Base-by-base conservation (phyloP, 371 early-diverging fungal genomes). In the Mortierella sp. region DNA sequence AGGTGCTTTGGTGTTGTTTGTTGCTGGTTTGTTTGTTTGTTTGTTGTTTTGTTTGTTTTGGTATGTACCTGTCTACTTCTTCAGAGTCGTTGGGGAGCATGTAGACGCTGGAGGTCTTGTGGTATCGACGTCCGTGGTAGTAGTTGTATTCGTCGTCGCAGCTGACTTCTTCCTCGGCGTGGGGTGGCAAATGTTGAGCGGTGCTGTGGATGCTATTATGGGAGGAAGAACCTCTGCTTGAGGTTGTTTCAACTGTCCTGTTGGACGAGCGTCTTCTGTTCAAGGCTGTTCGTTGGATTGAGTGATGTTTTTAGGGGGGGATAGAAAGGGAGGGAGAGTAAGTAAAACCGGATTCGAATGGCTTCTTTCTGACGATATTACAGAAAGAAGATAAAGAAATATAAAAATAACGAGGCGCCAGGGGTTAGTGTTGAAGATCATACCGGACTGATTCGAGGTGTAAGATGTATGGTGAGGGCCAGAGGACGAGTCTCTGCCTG, bases 61-160 rank as follows among this genome's bases (percentile, higher is more conserved):
- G 41, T 54, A 38, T 54, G 35, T 70, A 83, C 83, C 83, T 83
- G 75, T 83, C 83, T 35, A 83, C 77, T 72, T 83, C 83, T 44
- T 83, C 74, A 14, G 80, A 58, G 56, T 83, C 83, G 56, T 83
- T 83, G n/a, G 83, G 83, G 24, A 83, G 46, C 80, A 83, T 80
- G 72, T 83, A 83, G 8, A 80, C 70, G 32, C 80, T 76, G 3
- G 74, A 46, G 4, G 83, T 80, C 32, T 83, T 83, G 70, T 83
- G 83, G 68, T 77, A 83, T 46, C 83, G 83, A 16, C 83, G 80
- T 18, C 83, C 83, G 24, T 77, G 54, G 21, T 49, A 44, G 27
- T 32, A 79, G 70, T 35, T 74, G 72, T 70, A 80, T 11, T 83
- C 83, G 3, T 75, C 77, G 24, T 74, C 76, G 24, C 46, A 4